These are phyloP conservation scores for Penicillium fuscoglaucum DNA, from an alignment of 2,329 filamentous ascomycete genomes.

Conservation along the genomic window DNA sequence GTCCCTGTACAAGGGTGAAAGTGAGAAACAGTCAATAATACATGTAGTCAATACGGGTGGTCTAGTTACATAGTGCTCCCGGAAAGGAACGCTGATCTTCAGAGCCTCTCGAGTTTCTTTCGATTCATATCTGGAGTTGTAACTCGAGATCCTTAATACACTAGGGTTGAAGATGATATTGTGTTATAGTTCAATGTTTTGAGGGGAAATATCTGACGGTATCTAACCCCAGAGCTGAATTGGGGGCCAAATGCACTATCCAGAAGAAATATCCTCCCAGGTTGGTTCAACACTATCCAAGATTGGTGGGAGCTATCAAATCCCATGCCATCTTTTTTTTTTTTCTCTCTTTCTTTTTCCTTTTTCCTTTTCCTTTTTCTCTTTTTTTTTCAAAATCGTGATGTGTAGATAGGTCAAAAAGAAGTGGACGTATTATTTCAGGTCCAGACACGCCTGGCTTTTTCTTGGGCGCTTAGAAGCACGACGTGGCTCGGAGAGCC, in stretches of 20 bases:
- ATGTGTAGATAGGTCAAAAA: not conserved
- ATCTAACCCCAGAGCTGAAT: not conserved
- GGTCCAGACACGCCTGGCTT: constrained; percentile 3
- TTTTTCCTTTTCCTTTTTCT: too few species aligned
- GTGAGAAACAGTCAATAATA: not conserved
- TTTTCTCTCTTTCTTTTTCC: too few species aligned
- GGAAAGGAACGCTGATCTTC: not conserved
- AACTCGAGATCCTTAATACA: not conserved
- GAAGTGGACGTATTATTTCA: not conserved
- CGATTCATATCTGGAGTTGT: not conserved
- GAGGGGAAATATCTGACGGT: not conserved
- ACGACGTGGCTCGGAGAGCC: not conserved
- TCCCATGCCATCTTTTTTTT: not conserved
- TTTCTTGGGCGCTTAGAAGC: constrained; percentile 3
- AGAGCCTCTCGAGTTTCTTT: too few species aligned
- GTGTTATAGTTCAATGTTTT: not conserved
- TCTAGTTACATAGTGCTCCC: not conserved
- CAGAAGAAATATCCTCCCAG: too few species aligned
- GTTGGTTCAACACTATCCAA: not conserved
- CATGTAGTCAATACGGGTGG: not conserved
- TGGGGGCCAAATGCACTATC: not conserved
- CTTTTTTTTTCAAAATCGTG: not conserved
- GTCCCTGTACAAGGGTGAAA: not conserved
- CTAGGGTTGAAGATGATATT: not conserved
- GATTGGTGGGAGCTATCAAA: not conserved